Conservation (phyloP, 345 rosid genomes). For the Eucalyptus curtisii region DNA sequence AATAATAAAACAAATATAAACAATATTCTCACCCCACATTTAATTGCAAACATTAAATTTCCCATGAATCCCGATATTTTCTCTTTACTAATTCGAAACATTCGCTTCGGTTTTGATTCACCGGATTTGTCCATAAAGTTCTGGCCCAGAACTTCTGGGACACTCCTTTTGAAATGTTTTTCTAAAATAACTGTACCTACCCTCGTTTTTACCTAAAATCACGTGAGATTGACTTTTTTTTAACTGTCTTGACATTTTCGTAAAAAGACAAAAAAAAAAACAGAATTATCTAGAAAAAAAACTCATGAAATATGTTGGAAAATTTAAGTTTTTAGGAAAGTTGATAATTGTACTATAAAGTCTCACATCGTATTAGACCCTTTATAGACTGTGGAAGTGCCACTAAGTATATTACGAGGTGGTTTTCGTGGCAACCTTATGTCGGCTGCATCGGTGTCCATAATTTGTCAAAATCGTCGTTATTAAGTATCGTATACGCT, state of each 20-base stretch:
- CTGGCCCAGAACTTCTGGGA: too few relatives aligned
- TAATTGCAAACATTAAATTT: neutral
- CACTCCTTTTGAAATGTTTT: neutral
- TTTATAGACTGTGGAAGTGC: neutral
- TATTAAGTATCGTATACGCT: fast-evolving
- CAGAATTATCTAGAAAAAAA: neutral
- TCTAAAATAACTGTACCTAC: neutral
- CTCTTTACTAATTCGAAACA: neutral
- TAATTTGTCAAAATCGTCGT: too few relatives aligned
- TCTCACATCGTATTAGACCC: neutral
- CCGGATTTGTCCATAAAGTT: neutral
- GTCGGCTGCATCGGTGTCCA: too few relatives aligned
- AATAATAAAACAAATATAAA: too few relatives aligned
- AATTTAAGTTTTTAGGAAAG: too few relatives aligned
- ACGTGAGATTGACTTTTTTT: neutral
- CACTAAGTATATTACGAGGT: too few relatives aligned
- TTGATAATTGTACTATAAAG: too few relatives aligned
- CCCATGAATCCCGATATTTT: neutral
- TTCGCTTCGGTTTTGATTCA: neutral
- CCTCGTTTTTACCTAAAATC: neutral
- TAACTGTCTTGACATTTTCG: neutral
- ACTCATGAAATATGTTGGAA: neutral
- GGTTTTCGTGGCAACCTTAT: fast-evolving
- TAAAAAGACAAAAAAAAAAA: neutral
- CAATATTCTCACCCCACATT: neutral